Conservation (phyloP, 2,329 filamentous ascomycete species). For the Penicillium olsonii region DNA sequence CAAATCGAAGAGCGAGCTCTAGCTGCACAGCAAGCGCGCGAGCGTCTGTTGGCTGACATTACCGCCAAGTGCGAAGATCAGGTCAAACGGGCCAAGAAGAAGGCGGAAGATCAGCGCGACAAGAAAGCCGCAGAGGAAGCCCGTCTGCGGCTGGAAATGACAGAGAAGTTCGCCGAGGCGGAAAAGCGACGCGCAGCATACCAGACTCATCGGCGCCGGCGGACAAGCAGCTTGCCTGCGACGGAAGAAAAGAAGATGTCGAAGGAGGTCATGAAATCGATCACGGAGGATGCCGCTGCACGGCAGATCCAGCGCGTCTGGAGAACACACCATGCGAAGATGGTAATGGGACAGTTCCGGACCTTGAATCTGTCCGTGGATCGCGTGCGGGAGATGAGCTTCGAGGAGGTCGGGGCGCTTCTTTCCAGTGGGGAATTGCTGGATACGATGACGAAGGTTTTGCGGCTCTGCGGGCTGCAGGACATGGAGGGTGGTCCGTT, state of each 20-base stretch:
- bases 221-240: constrained; percentile 53
- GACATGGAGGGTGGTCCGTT: constrained; percentile 52
- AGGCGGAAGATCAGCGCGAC: constrained; percentile 67
- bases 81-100: constrained; percentile 65
- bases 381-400: constrained; percentile 53
- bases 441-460: constrained; percentile 54
- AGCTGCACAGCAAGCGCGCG: constrained; percentile 64
- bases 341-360: constrained; percentile 53
- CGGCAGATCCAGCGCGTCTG: constrained; percentile 60
- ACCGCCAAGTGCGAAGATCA: constrained; percentile 67
- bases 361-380: constrained; percentile 56
- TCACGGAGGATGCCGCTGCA: constrained; percentile 56
- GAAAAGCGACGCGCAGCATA: constrained; percentile 57
- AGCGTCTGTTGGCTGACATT: constrained; percentile 65
- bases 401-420: constrained; percentile 60
- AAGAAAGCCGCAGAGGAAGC: constrained; percentile 63
- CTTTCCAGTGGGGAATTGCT: constrained; percentile 59
- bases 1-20: constrained; percentile 64
- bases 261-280: constrained; percentile 34
- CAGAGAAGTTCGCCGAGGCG: constrained; percentile 65
- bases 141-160: constrained; percentile 61
- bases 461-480: constrained; percentile 58
- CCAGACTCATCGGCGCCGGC: constrained; percentile 50
- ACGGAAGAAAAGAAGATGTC: constrained; percentile 46
- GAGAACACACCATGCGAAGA: constrained; percentile 53